Evolutionary conservation across 257 asterid genomes (phyloP), one percentile per base, ranked within the genome.

Genomic region (Solanum clarkiae): DNA sequence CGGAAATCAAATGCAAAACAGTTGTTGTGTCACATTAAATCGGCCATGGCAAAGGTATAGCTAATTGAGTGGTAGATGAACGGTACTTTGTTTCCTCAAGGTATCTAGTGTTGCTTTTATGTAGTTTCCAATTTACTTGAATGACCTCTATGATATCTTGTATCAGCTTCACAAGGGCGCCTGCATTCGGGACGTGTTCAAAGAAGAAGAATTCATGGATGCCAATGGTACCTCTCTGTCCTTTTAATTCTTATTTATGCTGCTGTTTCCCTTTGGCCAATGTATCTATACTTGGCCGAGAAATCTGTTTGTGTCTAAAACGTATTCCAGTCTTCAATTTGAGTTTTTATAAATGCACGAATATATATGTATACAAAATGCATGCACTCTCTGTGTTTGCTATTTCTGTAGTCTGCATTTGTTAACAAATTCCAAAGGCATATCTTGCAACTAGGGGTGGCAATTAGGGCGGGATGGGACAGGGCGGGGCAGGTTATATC

Each of bases 31-130:
- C 94, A 70, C 63, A 85, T 93, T 81, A 92, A 92, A 80, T 82
- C 82, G 36, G 93, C 93, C 77, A 87, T 91, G 92, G 88, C 90
- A 80, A 93, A 94, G 98, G 97, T 93, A 93, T 84, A 86, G 10
- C 82, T 85, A 83, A 87, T 83, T 59, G 68, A 82, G 75, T 70
- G 90, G 86, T 88, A 80, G 87, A 87, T 80, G 88, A 81, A 70
- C 86, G 84, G 53, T 84, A 15, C 60, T 81, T 86, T 87, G n/a
- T 80, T 84, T 29, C 42, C 57, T 53, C 72, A 80, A 85, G 85
- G 57, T 86, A 49, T 65, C 88, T 42, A 32, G 63, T 44, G 71
- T 63, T 79, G 20, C 85, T 84, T 87, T 83, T 84, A 55, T 68
- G 47, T 53, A 54, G 49, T 54, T 85, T 87, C 54, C 59, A 80